Base-by-base conservation (phyloP, 495 filamentous ascomycete species). In the Chaetomium cochliodes region DNA sequence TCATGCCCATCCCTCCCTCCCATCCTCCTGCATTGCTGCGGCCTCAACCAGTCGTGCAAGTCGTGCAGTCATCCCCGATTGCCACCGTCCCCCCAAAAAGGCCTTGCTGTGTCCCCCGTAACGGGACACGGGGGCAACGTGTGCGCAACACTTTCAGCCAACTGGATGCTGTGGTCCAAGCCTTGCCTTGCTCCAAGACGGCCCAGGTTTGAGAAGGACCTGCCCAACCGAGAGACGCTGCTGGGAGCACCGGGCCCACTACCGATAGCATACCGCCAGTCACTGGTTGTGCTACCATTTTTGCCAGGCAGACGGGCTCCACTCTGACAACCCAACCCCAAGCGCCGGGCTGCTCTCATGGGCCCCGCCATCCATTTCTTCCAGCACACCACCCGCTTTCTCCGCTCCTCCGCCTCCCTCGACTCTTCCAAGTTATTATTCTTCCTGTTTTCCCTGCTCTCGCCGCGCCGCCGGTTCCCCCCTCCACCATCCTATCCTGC, bases 261-360 rank as follows among this genome's bases (percentile, higher is more conserved):
- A 60, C 65, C 67, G 63, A 7, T 49, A 37, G 51, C 57, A 65
- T 65, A 44, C 69, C 60, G 54, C 66, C 66, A 69, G 68, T 69
- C 59, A 63, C 42, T 54, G 49, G 22, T 26, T 23, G 30, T n/a
- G 57, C 20, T 44, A 57, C 58, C 3, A 5, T 6, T 37, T 37
- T 37, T 51, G 41, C 41, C 58, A 67, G 62, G 37, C 60, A 59
- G 39, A 51, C 50, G 22, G 42, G 62, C 54, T 66, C 63, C 71
- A 58, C 66, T 25, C 58, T 73, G 66, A 57, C 71, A 71, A 60
- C 71, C 71, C 71, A 73, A 71, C 69, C 71, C 71, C 66, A 73
- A 69, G 71, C 69, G 71, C 71, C 67, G 63, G 66, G 62, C 66
- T 62, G 51, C 57, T 66, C 37, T 50, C 63, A 46, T 66, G 51